Conservation (phyloP, 202 grass and related monocot genomes). For the Elaeis oleifera region DNA sequence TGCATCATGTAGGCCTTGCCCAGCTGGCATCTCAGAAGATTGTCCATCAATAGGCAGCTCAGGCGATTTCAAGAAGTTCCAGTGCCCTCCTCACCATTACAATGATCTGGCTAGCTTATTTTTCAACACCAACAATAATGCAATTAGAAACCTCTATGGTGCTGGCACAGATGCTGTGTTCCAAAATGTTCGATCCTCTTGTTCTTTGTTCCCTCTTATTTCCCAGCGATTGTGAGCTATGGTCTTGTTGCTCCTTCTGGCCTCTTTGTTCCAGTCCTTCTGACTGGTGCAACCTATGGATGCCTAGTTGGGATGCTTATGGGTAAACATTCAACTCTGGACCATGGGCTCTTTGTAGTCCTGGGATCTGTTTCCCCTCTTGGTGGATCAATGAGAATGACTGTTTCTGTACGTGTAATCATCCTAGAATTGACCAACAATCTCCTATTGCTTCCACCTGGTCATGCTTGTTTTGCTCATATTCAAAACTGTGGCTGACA, state of each 20-base stretch:
- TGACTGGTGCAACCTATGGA: constrained; percentile 8
- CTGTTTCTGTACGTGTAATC: constrained; percentile 13
- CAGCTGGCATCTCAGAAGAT: background rate
- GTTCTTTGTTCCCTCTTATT: background rate
- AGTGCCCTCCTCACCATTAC: constrained; percentile 5
- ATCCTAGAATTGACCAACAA: constrained; percentile 11
- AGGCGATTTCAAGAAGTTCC: constrained; percentile 10
- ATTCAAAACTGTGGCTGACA: constrained; percentile 9
- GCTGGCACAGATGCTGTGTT: background rate
- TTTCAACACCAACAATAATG: constrained; percentile 6
- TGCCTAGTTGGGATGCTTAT: background rate
- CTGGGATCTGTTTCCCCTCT: constrained; percentile 12
- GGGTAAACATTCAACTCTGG: background rate
- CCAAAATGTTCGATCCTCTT: constrained; percentile 2
- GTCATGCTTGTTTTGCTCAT: constrained; percentile 18
- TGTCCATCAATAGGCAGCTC: constrained; percentile 8
- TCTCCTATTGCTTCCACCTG: constrained; percentile 4
- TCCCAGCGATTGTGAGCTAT: constrained; percentile 3
- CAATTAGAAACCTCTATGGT: constrained; percentile 11
- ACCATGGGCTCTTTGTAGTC: constrained; percentile 6
- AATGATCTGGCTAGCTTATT: constrained; percentile 10
- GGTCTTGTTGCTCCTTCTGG: constrained; percentile 9
- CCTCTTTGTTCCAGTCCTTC: constrained; percentile 11
- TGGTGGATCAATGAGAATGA: constrained; percentile 15
- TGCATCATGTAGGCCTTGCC: constrained; percentile 11